phyloP scores from a whole-genome alignment of 2,329 filamentous ascomycete genomes.

The Diaporthe nobilis region DNA sequence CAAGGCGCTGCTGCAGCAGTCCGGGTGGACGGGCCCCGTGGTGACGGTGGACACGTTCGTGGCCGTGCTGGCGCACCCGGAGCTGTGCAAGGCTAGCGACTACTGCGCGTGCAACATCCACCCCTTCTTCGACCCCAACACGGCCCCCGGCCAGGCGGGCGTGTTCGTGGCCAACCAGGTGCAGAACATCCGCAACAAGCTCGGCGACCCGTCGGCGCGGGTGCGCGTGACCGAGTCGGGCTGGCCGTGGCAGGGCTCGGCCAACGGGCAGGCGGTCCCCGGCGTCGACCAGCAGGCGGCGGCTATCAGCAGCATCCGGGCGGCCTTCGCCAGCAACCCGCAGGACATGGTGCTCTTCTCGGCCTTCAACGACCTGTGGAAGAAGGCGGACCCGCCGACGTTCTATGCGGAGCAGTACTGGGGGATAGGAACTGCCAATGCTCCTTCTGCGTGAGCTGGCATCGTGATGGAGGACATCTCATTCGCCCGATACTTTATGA shows the following conservation, averaged over 20 bases:
- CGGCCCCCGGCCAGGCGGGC: slow-evolving; percentile 73
- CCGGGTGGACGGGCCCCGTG: slow-evolving; percentile 80
- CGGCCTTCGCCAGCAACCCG: slow-evolving; percentile 65
- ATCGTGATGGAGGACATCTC: background rate
- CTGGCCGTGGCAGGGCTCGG: slow-evolving; percentile 80
- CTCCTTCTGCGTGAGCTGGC: slow-evolving; percentile 38
- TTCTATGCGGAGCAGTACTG: slow-evolving; percentile 83
- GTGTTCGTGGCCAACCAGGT: slow-evolving; percentile 74
- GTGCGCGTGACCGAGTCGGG: slow-evolving; percentile 86
- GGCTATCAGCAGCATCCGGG: slow-evolving; percentile 76
- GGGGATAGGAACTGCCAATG: slow-evolving; percentile 66
- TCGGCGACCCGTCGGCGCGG: slow-evolving; percentile 64
- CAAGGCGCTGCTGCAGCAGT: slow-evolving; percentile 68
- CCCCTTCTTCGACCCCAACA: slow-evolving; percentile 82
- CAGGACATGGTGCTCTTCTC: slow-evolving; percentile 79
- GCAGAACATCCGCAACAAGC: slow-evolving; percentile 56
- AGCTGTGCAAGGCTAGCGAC: slow-evolving; percentile 80
- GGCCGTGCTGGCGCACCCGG: slow-evolving; percentile 74
- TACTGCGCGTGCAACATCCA: slow-evolving; percentile 88
- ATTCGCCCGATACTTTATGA: background rate
- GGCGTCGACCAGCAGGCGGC: slow-evolving; percentile 74
- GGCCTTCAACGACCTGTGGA: slow-evolving; percentile 86
- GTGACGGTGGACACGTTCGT: slow-evolving; percentile 86
- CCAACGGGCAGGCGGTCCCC: slow-evolving; percentile 79
- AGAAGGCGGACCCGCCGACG: slow-evolving; percentile 72